Conservation (phyloP, 345 rosid species). For the Iberis pinnata region DNA sequence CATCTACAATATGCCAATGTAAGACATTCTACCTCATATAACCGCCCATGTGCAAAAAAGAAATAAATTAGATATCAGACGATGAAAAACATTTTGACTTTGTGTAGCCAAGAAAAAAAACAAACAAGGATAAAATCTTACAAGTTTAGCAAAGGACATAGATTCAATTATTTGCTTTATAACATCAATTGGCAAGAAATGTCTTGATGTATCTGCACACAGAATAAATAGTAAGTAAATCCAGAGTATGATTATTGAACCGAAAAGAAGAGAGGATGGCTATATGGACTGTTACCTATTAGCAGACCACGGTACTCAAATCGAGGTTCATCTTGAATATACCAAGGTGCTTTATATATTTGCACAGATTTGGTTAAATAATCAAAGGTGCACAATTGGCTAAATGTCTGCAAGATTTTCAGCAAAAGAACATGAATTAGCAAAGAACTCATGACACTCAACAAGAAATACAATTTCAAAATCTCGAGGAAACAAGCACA, state of each 20-base stretch:
- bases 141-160: slow-evolving; percentile 94
- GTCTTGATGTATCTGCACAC: slow-evolving; percentile 90
- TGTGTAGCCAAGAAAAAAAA: slow-evolving; percentile 5
- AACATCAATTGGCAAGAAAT: slow-evolving; percentile 60
- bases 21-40: slow-evolving; percentile 74
- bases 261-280: slow-evolving; percentile 4
- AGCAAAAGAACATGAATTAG: no score
- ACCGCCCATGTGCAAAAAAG: slow-evolving; percentile 31
- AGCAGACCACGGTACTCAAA: slow-evolving; percentile 79
- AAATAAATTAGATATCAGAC: no score
- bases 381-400: slow-evolving; percentile 82
- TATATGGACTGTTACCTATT: slow-evolving; percentile 43
- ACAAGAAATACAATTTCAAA: no score
- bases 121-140: slow-evolving; percentile 35
- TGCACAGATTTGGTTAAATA: slow-evolving; percentile 57
- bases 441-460: no score
- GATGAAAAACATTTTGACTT: neutral
- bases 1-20: slow-evolving; percentile 96
- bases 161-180: slow-evolving; percentile 83
- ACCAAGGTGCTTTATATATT: slow-evolving; percentile 79
- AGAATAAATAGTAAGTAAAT: slow-evolving; percentile 7
- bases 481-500: no score
- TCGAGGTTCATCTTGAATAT: slow-evolving; percentile 76
- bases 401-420: slow-evolving; percentile 77
- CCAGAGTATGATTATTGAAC: neutral